Evolutionary conservation across 2,329 filamentous ascomycete species (phyloP).

Genomic region (Sporothrix dimorphospora): DNA sequence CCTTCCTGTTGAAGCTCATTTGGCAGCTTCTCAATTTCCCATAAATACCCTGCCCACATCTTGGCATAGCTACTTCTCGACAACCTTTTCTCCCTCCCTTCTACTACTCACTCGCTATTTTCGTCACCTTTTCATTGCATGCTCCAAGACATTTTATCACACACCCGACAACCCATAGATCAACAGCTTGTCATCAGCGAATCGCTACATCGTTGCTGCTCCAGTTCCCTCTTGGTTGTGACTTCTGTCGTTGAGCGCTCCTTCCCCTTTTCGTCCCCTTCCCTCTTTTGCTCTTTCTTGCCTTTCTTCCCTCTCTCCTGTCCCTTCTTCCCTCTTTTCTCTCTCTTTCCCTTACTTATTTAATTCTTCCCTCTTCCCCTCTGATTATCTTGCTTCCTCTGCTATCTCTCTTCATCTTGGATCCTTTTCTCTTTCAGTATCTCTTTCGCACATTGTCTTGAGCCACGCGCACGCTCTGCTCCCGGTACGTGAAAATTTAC

Average conservation of each 20-base stretch:
- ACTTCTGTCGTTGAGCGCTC: not conserved
- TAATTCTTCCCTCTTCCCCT: not conserved
- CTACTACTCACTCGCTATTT: not conserved
- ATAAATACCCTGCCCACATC: slow-evolving; percentile 3
- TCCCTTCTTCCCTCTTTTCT: not conserved
- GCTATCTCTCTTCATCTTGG: not conserved
- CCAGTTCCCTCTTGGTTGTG: not conserved
- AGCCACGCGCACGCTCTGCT: too few relatives aligned
- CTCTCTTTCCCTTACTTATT: not conserved
- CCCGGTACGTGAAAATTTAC: too few relatives aligned
- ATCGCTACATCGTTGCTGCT: not conserved
- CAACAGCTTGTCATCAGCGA: not conserved
- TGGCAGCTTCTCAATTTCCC: not conserved
- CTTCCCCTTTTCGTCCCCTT: not conserved
- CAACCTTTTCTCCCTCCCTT: not conserved
- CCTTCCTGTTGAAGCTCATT: not conserved
- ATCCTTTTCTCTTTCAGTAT: not conserved
- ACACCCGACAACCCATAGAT: too few relatives aligned
- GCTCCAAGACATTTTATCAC: not conserved
- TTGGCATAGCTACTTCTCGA: not conserved
- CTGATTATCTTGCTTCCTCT: not conserved
- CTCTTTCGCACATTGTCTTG: not conserved
- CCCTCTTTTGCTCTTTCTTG: not conserved
- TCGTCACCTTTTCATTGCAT: too few relatives aligned
- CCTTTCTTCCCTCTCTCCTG: not conserved